Base-by-base conservation (phyloP, 768 basidiomycete genomes). In the Boletus huronensis region DNA sequence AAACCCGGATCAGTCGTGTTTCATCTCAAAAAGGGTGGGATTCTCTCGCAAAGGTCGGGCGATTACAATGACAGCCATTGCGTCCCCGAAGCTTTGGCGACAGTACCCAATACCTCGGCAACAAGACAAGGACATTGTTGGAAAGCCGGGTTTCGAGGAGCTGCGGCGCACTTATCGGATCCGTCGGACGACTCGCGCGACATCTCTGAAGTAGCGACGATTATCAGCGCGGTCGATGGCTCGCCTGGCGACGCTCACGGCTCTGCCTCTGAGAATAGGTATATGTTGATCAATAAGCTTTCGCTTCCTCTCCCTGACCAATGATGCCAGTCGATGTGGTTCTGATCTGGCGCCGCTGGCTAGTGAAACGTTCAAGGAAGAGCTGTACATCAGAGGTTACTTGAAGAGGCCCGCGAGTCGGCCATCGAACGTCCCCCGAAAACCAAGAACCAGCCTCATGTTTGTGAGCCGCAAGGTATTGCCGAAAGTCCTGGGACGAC, bases 341-440 rank as follows among this genome's bases (percentile, higher is more conserved):
- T 42, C 32, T 31, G 44, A 48, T 57, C 58, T 69, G 26, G 58
- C 58, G 0, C 68, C 67, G 10, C 47, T 71, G 31, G 69, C 69
- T 1, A 69, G 69, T 19, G 55, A 71, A 47, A 32, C n/a, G 10
- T 48, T 70, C 49, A 69, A 53, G 49, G 58, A 70, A 47, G 69
- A 70, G 44, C 55, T 70, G 3, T 70, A 64, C 44, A 35, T 42
- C 49, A 58, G 58, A 49, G 69, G 69, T 17, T 71, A 69, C 55
- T 17, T 67, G 40, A 63, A 53, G 53, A 53, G 59, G 45, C 64
- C 64, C 41, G 6, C 44, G 25, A 57, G 48, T 48, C 58, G 28
- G 19, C 25, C 54, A 28, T 40, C 57, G 9, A 62, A 43, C 23
- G 45, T 40, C 32, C 35, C 41, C 4, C 56, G 47, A 31, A 54